phyloP scores from a whole-genome alignment of 208 protist species.

The Trypanosoma cruzi region DNA sequence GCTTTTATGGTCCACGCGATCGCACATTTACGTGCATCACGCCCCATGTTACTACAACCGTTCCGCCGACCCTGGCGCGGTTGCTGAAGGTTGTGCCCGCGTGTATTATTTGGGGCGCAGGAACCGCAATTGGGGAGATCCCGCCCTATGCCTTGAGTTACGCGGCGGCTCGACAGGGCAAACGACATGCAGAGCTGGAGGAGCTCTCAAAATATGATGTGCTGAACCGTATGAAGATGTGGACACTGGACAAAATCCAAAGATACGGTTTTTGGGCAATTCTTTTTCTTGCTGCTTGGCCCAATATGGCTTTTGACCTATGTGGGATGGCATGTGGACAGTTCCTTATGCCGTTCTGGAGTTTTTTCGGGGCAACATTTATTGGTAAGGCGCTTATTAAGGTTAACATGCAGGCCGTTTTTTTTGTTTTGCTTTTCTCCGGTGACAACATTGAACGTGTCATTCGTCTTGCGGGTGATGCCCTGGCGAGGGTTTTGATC shows the following conservation, averaged over 20 bases:
- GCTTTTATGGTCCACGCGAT: slow-evolving; percentile 75
- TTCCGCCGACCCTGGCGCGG: slow-evolving; percentile 37
- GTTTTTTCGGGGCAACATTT: slow-evolving; percentile 96
- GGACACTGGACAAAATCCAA: slow-evolving; percentile 79
- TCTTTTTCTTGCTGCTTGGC: slow-evolving; percentile 94
- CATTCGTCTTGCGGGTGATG: slow-evolving; percentile 38
- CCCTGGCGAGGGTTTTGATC: slow-evolving; percentile 36
- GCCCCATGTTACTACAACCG: not conserved
- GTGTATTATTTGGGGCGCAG: slow-evolving; percentile 94
- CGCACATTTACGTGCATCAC: slow-evolving; percentile 71
- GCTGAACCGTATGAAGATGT: slow-evolving; percentile 77
- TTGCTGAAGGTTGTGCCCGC: slow-evolving; percentile 77
- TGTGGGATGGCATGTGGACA: slow-evolving; percentile 97
- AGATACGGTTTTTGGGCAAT: slow-evolving; percentile 95
- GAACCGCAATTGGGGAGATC: slow-evolving; percentile 97
- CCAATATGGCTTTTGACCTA: slow-evolving; percentile 97
- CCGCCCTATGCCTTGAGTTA: slow-evolving; percentile 96
- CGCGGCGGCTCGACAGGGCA: slow-evolving; percentile 76
- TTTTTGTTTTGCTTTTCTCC: slow-evolving; percentile 89
- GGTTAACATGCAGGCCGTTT: slow-evolving; percentile 86
- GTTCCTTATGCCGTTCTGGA: slow-evolving; percentile 96
- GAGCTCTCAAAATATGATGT: slow-evolving; percentile 53
- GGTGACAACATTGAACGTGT: slow-evolving; percentile 79
- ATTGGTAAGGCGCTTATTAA: slow-evolving; percentile 96
- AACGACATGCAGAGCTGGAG: slow-evolving; percentile 51